Conservation (phyloP, 1,139 yeast species). For the Fermentozyma sake region DNA sequence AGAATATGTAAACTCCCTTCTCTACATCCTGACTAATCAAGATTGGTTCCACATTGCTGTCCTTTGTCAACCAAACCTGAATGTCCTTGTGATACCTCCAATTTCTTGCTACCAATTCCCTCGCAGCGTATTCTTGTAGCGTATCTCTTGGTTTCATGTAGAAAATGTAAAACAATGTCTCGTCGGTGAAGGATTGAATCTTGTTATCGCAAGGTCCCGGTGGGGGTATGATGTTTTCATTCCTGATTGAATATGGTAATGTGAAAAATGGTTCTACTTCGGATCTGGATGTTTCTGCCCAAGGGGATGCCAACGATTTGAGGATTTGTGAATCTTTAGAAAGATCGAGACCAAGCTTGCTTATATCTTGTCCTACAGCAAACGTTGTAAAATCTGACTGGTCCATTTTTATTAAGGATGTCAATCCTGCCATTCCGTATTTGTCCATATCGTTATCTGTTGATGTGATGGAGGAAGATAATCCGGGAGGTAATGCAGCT, state of each 20-base stretch:
- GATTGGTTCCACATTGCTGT: slow-evolving; percentile 84
- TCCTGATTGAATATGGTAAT: slow-evolving; percentile 55
- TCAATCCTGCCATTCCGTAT: slow-evolving; percentile 74
- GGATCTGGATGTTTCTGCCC: slow-evolving; percentile 88
- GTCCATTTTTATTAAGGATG: slow-evolving; percentile 66
- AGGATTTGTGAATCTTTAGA: slow-evolving; percentile 48
- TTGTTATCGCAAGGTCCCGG: slow-evolving; percentile 55
- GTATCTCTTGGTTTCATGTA: slow-evolving; percentile 93
- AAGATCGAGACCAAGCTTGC: slow-evolving; percentile 68
- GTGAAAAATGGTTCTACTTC: slow-evolving; percentile 83
- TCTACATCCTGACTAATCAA: slow-evolving; percentile 84
- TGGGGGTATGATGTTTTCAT: slow-evolving; percentile 30
- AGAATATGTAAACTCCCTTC: slow-evolving; percentile 91
- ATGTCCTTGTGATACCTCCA: slow-evolving; percentile 97
- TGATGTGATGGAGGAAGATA: slow-evolving; percentile 12
- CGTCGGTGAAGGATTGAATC: slow-evolving; percentile 78
- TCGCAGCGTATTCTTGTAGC: slow-evolving; percentile 88
- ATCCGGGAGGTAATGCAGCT: slow-evolving; percentile 32
- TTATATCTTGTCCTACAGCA: slow-evolving; percentile 82
- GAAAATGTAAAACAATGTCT: slow-evolving; percentile 87
- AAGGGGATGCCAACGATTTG: slow-evolving; percentile 81
- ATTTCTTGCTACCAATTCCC: slow-evolving; percentile 82
- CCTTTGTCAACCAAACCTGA: slow-evolving; percentile 96
- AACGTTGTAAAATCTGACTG: slow-evolving; percentile 61
- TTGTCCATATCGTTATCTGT: slow-evolving; percentile 38